These are phyloP conservation scores for Hericium alpestre DNA, from an alignment of 768 basidiomycete species.

Conservation along the genomic window DNA sequence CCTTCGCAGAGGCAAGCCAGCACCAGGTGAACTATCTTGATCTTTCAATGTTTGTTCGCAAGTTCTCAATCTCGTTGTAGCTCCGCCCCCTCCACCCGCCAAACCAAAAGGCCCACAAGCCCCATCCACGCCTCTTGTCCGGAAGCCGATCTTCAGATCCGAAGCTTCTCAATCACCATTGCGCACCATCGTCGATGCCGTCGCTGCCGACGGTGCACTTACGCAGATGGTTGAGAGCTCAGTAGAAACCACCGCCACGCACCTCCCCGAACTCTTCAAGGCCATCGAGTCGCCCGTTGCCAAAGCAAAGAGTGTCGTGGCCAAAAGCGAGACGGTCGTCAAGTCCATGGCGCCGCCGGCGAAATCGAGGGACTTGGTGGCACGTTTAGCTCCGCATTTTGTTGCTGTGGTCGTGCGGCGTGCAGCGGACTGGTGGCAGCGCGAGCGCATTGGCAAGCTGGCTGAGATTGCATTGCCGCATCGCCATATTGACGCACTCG, in stretches of 20 bases:
- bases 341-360: constrained; percentile 11
- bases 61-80: constrained; percentile 7
- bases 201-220: constrained; percentile 44
- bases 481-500: constrained; percentile 49
- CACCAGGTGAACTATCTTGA: constrained; percentile 2
- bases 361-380: neutral
- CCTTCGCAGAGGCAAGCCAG: constrained; percentile 43
- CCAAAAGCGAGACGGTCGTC: no score
- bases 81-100: constrained; percentile 21
- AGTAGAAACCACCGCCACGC: constrained; percentile 36
- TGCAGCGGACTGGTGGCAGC: constrained; percentile 42
- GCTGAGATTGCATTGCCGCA: constrained; percentile 50
- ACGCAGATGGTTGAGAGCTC: constrained; percentile 35
- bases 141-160: constrained; percentile 36
- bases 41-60: constrained; percentile 1
- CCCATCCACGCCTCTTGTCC: constrained; percentile 25
- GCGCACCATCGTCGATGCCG: constrained; percentile 39
- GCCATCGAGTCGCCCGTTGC: neutral
- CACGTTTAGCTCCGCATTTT: constrained; percentile 21
- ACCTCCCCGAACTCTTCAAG: constrained; percentile 40
- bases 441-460: constrained; percentile 39
- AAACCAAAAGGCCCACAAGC: constrained; percentile 29
- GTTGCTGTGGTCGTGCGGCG: constrained; percentile 19
- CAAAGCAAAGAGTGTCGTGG: no score
- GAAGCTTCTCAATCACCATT: constrained; percentile 35